A percentile compares a stretch with the other conserved stretches of the same genome.
These are phyloP conservation scores for Pelagophyceae sp. DNA, from an alignment of 352 stramenopile genomes.

Conservation along the genomic window DNA sequence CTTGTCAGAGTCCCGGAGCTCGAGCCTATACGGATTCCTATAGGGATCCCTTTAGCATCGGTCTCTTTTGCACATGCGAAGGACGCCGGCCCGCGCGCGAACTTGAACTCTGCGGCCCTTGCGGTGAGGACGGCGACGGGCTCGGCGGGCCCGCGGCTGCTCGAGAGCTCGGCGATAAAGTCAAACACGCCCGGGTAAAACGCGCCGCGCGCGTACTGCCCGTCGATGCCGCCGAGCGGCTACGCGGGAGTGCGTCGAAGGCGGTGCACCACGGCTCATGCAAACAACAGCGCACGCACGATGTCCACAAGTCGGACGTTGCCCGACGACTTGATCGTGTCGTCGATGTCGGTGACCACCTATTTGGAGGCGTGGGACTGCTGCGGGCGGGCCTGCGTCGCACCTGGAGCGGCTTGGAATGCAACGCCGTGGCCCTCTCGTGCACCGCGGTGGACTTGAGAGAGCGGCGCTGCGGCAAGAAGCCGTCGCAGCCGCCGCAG, in stretches of 20 bases:
- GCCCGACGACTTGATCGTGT: conserved; percentile 60
- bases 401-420: background rate
- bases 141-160: conserved; percentile 17
- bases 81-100: too few relatives aligned
- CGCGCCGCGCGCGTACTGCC: conserved; percentile 58
- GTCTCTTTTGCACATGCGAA: too few relatives aligned
- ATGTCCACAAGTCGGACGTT: conserved; percentile 51
- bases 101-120: conserved; percentile 63
- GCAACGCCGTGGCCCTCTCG: too few relatives aligned
- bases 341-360: conserved; percentile 67
- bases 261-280: background rate
- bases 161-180: conserved; percentile 60
- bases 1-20: conserved; percentile 56
- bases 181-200: conserved; percentile 69
- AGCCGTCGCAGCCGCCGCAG: too few relatives aligned
- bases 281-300: conserved; percentile 32
- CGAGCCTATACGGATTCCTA: too few relatives aligned
- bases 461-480: too few relatives aligned
- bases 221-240: conserved; percentile 53
- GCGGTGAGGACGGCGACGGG: conserved; percentile 62
- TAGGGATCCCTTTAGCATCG: too few relatives aligned
- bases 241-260: background rate
- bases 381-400: background rate
- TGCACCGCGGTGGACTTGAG: too few relatives aligned
- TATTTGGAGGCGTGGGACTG: too few relatives aligned